These are phyloP conservation scores for Cornus kousa DNA, from an alignment of 148 eudicot species.

Conservation along the genomic window DNA sequence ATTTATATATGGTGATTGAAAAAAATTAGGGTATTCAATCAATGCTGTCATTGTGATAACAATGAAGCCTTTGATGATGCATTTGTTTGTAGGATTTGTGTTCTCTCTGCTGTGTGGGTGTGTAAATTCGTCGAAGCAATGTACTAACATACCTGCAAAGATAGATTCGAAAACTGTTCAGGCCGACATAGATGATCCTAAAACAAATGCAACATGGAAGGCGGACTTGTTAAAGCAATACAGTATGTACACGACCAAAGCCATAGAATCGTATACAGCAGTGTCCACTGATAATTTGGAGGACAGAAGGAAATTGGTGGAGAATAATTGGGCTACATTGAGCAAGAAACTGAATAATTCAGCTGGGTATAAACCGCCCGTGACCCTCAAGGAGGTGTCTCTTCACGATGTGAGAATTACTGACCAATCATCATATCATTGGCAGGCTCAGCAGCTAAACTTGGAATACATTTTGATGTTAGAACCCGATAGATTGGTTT, in stretches of 20 bases:
- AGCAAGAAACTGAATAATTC: conserved; percentile 58
- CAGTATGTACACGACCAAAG: conserved; percentile 53
- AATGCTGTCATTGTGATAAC: not conserved
- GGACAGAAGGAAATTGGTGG: conserved; percentile 24
- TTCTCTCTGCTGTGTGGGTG: conserved; percentile 13
- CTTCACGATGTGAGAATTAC: conserved; percentile 64
- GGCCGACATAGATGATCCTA: too few relatives aligned
- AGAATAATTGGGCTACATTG: conserved; percentile 58
- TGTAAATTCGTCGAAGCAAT: not conserved
- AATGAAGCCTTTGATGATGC: not conserved
- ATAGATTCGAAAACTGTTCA: too few relatives aligned
- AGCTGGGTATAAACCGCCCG: conserved; percentile 22
- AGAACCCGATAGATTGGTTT: conserved; percentile 75
- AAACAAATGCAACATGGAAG: conserved; percentile 58
- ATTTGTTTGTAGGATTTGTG: conserved; percentile 7
- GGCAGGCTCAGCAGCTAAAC: conserved; percentile 72
- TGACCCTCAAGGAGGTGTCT: conserved; percentile 51
- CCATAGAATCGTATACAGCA: too few relatives aligned
- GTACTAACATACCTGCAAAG: too few relatives aligned
- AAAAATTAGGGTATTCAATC: not conserved
- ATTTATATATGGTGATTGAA: too few relatives aligned
- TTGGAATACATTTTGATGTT: conserved; percentile 74
- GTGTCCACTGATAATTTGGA: too few relatives aligned
- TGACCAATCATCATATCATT: conserved; percentile 50
- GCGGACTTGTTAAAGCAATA: conserved; percentile 48